phyloP scores from a whole-genome alignment of 441 rosid genomes.

The Euphorbia schlechtendalii region DNA sequence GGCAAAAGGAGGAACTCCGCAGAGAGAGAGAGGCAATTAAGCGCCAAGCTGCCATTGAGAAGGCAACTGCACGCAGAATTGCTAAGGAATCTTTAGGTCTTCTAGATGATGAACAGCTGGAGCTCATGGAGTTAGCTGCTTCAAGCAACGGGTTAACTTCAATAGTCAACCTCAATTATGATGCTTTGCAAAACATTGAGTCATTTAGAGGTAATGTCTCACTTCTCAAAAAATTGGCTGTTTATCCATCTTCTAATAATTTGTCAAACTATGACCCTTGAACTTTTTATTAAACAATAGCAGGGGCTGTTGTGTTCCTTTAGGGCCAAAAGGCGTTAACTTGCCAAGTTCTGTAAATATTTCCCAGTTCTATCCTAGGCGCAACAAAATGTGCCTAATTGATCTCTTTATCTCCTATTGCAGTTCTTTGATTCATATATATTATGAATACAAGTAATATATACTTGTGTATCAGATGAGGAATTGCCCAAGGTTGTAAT shows the following conservation, averaged over 20 bases:
- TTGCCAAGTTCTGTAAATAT: neutral
- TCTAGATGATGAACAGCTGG: constrained; percentile 95
- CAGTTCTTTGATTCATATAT: neutral
- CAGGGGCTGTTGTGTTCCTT: neutral
- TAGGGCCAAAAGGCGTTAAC: neutral
- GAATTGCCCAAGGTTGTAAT: neutral
- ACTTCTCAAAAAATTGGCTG: neutral
- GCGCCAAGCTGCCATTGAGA: constrained; percentile 87
- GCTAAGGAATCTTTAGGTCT: constrained; percentile 99
- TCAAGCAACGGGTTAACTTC: constrained; percentile 69
- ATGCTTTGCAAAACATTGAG: constrained; percentile 81
- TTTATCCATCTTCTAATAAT: neutral
- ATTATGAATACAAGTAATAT: neutral
- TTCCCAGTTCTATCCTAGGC: neutral
- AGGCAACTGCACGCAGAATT: constrained; percentile 93
- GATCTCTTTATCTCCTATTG: neutral
- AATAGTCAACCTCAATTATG: constrained; percentile 72
- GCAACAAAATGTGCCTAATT: neutral
- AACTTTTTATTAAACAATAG: neutral
- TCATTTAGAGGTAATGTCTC: constrained; percentile 58
- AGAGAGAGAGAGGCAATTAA: constrained; percentile 76
- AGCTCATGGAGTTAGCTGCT: constrained; percentile 98
- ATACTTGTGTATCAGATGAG: neutral
- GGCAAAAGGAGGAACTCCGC: constrained; percentile 84
- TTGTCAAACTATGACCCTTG: neutral